These are phyloP conservation scores for Yamadazyma buinensis DNA, from an alignment of 1,139 yeast species.

Conservation along the genomic window DNA sequence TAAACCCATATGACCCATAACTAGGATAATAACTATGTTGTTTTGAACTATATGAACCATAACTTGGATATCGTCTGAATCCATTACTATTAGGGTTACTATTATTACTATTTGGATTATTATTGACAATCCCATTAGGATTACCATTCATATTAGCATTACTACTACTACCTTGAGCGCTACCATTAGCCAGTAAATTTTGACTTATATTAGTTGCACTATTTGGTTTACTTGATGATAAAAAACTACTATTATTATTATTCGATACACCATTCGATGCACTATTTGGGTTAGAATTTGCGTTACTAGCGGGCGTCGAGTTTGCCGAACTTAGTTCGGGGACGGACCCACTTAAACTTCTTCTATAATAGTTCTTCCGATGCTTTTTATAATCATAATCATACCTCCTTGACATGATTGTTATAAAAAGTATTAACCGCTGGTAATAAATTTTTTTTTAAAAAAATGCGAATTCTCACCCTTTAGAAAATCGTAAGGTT, in stretches of 20 bases:
- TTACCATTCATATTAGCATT: no score
- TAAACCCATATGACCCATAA: slow-evolving; percentile 22
- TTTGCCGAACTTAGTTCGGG: slow-evolving; percentile 5
- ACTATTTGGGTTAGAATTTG: background rate
- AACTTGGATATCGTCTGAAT: slow-evolving; percentile 13
- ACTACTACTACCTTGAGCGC: no score
- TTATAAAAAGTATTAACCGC: no score
- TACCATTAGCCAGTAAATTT: no score
- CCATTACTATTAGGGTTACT: background rate
- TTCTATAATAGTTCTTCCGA: slow-evolving; percentile 27
- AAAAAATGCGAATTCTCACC: no score
- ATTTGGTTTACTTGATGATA: slow-evolving; percentile 1
- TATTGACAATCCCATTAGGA: no score
- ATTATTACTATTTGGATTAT: slow-evolving; percentile 8
- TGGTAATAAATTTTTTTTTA: background rate
- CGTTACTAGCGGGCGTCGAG: background rate
- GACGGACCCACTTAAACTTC: slow-evolving; percentile 11
- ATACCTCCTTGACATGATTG: slow-evolving; percentile 20
- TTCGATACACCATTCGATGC: background rate
- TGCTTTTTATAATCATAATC: slow-evolving; percentile 33
- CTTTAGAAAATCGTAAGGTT: no score
- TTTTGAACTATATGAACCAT: slow-evolving; percentile 12
- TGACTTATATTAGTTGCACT: no score
- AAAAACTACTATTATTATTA: background rate
- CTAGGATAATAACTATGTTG: slow-evolving; percentile 21